Evolutionary conservation across 2,329 filamentous ascomycete species (phyloP).

Genomic region (Claviceps spartinae): DNA sequence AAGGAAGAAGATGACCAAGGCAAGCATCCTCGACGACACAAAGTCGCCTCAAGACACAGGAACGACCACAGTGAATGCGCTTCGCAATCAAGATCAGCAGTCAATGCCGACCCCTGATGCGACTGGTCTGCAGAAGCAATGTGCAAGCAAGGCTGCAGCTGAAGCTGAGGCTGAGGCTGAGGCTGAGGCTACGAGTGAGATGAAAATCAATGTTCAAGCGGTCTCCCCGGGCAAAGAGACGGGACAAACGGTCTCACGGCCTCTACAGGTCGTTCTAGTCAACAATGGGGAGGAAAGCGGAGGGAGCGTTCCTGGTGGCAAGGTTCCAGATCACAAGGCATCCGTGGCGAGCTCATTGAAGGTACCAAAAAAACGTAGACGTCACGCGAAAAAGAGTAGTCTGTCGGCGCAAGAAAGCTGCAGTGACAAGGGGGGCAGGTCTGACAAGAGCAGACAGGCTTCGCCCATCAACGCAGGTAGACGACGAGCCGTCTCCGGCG

Average conservation of each 20-base stretch:
- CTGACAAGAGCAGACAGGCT: not conserved
- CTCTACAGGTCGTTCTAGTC: not conserved
- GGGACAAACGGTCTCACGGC: not conserved
- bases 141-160: not conserved
- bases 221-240: not conserved
- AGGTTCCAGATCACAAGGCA: not conserved
- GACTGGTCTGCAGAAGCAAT: not conserved
- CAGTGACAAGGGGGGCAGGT: not conserved
- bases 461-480: not conserved
- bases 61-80: not conserved
- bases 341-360: not conserved
- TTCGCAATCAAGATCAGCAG: not conserved
- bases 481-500: not conserved
- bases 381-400: not conserved
- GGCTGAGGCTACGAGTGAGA: not conserved
- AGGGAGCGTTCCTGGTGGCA: not conserved
- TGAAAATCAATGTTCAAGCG: not conserved
- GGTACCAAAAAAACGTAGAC: not conserved
- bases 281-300: not conserved
- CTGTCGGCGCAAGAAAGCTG: not conserved
- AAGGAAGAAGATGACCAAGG: not conserved
- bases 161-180: too few relatives aligned
- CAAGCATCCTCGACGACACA: not conserved
- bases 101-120: not conserved
- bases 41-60: not conserved